These are phyloP conservation scores for Ananas comosus DNA, from an alignment of 176 grass and related monocot species.

Conservation along the genomic window DNA sequence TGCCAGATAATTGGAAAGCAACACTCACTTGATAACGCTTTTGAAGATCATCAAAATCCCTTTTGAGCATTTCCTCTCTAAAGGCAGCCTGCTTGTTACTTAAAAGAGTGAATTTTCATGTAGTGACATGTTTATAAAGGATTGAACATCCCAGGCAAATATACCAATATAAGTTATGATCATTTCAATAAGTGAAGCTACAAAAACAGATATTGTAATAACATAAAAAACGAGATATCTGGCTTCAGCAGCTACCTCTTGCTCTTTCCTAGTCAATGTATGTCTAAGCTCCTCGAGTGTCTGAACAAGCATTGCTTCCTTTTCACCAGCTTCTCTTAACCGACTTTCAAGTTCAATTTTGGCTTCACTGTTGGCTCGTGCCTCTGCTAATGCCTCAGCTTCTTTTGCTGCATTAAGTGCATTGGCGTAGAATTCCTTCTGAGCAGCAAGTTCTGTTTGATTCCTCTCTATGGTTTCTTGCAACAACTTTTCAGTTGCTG, in stretches of 20 bases:
- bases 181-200: background rate
- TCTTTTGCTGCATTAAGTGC: constrained; percentile 98
- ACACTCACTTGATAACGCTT: constrained; percentile 82
- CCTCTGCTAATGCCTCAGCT: constrained; percentile 83
- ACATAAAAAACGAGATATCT: constrained; percentile 14
- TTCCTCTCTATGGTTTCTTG: constrained; percentile 99
- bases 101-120: constrained; percentile 2
- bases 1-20: constrained; percentile 7
- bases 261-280: constrained; percentile 89
- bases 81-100: constrained; percentile 54
- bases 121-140: background rate
- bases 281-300: constrained; percentile 95
- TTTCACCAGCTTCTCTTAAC: constrained; percentile 82
- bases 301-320: constrained; percentile 82
- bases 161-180: background rate
- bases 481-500: constrained; percentile 80
- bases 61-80: constrained; percentile 90
- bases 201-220: background rate
- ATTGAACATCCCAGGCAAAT: background rate
- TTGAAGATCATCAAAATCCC: constrained; percentile 94
- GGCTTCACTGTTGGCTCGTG: constrained; percentile 86
- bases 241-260: constrained; percentile 59
- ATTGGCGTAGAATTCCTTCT: constrained; percentile 97
- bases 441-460: constrained; percentile 79
- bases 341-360: constrained; percentile 82